These are phyloP conservation scores for Hypoxylon sp. DNA, from an alignment of 2,329 filamentous ascomycete genomes.

Conservation along the genomic window DNA sequence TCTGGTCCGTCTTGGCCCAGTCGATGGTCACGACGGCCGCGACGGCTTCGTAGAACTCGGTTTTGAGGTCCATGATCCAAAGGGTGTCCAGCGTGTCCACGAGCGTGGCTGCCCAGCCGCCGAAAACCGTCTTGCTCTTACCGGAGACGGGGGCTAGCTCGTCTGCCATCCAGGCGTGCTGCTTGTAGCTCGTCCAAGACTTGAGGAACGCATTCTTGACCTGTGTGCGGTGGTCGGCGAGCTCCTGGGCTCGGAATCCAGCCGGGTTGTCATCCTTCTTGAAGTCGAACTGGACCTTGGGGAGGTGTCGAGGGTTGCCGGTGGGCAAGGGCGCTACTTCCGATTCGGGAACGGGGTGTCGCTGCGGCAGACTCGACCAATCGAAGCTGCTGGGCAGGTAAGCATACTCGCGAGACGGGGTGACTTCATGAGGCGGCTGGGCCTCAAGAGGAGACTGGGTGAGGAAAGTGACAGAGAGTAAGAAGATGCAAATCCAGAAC, in stretches of 20 bases:
- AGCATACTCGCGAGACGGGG: not conserved
- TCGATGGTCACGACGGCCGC: constrained; percentile 57
- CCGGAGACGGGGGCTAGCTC: constrained; percentile 41
- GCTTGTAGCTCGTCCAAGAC: constrained; percentile 59
- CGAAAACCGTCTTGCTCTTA: constrained; percentile 37
- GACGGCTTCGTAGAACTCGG: constrained; percentile 63
- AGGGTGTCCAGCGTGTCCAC: constrained; percentile 68
- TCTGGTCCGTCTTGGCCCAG: constrained; percentile 52
- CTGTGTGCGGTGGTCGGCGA: constrained; percentile 41
- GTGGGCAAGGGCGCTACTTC: constrained; percentile 36
- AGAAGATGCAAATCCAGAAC: constrained; percentile 2
- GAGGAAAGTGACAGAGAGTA: not conserved
- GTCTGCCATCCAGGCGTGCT: constrained; percentile 35
- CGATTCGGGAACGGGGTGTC: constrained; percentile 31
- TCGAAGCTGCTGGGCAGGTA: constrained; percentile 40
- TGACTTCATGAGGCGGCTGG: not conserved
- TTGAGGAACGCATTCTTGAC: constrained; percentile 54
- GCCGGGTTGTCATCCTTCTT: constrained; percentile 28
- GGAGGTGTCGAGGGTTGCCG: constrained; percentile 34
- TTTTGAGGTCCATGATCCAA: constrained; percentile 65
- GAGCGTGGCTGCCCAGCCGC: constrained; percentile 60
- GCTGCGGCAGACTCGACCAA: constrained; percentile 37
- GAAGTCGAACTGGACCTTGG: constrained; percentile 39
- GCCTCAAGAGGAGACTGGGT: too few relatives aligned
- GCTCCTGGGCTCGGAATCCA: constrained; percentile 33